Base-by-base conservation (phyloP, 495 filamentous ascomycete genomes). In the Podospora didyma region DNA sequence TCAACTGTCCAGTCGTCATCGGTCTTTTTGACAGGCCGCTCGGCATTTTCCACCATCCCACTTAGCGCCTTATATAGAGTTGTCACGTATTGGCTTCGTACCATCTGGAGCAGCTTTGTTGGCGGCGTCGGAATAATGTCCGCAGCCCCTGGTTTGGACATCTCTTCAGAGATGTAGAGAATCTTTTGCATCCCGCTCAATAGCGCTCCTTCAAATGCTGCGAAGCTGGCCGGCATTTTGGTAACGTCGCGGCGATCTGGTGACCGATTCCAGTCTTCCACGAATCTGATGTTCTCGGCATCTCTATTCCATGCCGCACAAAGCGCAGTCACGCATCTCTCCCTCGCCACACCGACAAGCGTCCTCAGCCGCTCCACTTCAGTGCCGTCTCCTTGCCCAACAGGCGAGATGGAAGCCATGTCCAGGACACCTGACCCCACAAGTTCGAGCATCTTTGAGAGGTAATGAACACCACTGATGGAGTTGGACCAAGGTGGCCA, bases 1-100 rank as follows among this genome's bases (percentile, higher is more conserved):
- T 89, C 85, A 7, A 73, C 73, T 2, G 75, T 78, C 76, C 77
- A 79, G 46, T 84, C 82, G 41, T 80, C 80, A 28, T 82, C 81
- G 31, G 81, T 76, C 51, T 79, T 79, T 51, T 82, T 79, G 1
- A 85, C 67, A 1, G 83, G 77, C 39, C 80, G 84, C 71, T 96
- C 91, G 31, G 94, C 93, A 71, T 94, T 96, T 71, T 97, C 94
- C 0, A 98, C 90, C 81, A 98, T 89, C 3, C 93, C 94, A 62
- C 90, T 90, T 3, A 98, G 74, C 31, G 88, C 86, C 68, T 94
- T 96, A 71, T 96, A 96, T 37, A 98, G 77, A 41, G 90, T 93
- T 3, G 85, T 89, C 4, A 96, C 90, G 65, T 97, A 97, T 60
- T 92, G 88, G 37, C 80, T 83, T 50, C 91, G 82, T 19, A 96